Percentiles rank a stretch among this genome's conserved stretches.
phyloP scores from a whole-genome alignment of 139 green algal species.

The Penium margaritaceum region DNA sequence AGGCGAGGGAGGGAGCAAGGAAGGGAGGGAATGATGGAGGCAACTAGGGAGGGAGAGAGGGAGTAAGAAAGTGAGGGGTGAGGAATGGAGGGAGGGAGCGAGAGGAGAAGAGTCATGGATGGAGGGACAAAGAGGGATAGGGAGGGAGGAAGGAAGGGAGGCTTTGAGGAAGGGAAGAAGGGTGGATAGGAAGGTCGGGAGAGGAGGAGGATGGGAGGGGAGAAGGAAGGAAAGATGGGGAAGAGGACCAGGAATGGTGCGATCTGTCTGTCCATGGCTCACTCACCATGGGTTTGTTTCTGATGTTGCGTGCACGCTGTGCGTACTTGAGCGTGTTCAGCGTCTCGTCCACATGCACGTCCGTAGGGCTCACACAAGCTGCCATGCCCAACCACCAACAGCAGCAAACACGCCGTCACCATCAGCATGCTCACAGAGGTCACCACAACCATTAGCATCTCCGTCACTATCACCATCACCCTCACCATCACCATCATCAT shows the following conservation, averaged over 20 bases:
- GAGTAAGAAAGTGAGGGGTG: background rate
- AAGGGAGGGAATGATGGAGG: too few species aligned
- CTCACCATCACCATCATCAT: too few species aligned
- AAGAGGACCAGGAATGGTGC: background rate
- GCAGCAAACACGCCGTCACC: background rate
- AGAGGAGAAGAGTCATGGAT: background rate
- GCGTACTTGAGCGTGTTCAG: conserved; percentile 59
- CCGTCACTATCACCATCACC: too few species aligned
- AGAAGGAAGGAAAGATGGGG: background rate
- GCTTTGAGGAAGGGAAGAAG: background rate
- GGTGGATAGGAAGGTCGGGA: background rate
- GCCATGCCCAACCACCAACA: background rate
- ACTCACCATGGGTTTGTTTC: conserved; percentile 83
- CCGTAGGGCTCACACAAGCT: conserved; percentile 54
- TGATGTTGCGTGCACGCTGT: conserved; percentile 69
- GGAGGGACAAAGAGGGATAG: background rate
- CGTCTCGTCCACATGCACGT: conserved; percentile 53
- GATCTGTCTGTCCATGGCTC: too few species aligned
- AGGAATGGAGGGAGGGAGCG: background rate
- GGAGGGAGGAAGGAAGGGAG: background rate
- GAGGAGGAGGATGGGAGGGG: background rate
- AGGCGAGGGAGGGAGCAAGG: too few species aligned
- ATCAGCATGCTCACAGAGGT: background rate
- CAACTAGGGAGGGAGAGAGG: background rate
- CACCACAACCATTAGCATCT: background rate